phyloP scores from a whole-genome alignment of 805 yeast genomes.

The Candida ortonii region DNA sequence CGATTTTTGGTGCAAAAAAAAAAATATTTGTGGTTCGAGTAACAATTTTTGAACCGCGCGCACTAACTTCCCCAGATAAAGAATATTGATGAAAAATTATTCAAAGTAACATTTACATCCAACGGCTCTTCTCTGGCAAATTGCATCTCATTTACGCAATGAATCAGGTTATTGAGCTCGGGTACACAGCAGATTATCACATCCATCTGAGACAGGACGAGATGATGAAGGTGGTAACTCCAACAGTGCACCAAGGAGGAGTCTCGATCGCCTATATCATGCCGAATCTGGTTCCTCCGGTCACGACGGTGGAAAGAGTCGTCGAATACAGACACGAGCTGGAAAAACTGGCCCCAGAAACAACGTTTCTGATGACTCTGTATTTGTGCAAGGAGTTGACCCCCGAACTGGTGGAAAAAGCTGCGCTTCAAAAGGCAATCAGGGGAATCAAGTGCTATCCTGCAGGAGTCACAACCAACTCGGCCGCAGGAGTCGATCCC shows the following conservation, averaged over 20 bases:
- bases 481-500: constrained; percentile 87
- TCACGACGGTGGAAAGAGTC: constrained; percentile 73
- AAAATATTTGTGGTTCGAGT: too few species aligned
- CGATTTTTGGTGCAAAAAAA: background rate
- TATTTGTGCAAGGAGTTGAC: constrained; percentile 77
- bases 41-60: too few species aligned
- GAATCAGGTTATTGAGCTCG: constrained; percentile 44
- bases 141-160: too few species aligned
- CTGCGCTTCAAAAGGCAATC: constrained; percentile 65
- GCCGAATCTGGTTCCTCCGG: constrained; percentile 96
- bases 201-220: constrained; percentile 93
- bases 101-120: too few species aligned
- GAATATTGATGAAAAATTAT: too few species aligned
- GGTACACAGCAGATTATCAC: constrained; percentile 86
- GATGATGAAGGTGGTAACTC: constrained; percentile 90
- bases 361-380: constrained; percentile 89
- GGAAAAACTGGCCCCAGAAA: constrained; percentile 66
- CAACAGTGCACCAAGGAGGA: constrained; percentile 89
- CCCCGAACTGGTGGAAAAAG: constrained; percentile 79
- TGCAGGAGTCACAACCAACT: constrained; percentile 99
- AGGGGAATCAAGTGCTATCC: constrained; percentile 96
- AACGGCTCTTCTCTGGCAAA: too few species aligned
- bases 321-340: constrained; percentile 63
- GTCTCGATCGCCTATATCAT: constrained; percentile 86
- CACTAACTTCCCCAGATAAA: too few species aligned